phyloP scores from a whole-genome alignment of 345 rosid species.

The Euphorbia lathyris region DNA sequence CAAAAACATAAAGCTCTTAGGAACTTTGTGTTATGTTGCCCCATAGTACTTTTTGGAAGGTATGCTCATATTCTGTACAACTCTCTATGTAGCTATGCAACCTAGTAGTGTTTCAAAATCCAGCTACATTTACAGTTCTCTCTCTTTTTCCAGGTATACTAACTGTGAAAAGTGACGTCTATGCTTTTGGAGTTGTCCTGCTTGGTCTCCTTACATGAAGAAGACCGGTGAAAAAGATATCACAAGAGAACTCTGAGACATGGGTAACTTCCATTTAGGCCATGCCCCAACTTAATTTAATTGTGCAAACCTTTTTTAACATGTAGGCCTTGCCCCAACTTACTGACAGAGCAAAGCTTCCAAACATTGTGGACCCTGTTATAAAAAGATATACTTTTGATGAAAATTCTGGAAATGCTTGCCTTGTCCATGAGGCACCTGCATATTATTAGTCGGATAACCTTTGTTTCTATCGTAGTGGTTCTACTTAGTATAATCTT shows the following conservation, averaged over 20 bases:
- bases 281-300: background rate
- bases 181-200: slow-evolving; percentile 79
- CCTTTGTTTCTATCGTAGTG: too few relatives aligned
- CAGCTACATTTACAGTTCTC: background rate
- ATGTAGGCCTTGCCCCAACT: slow-evolving; percentile 87
- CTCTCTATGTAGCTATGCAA: too few relatives aligned
- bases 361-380: slow-evolving; percentile 73
- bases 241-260: slow-evolving; percentile 51
- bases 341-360: slow-evolving; percentile 83
- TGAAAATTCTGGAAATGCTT: too few relatives aligned
- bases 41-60: too few relatives aligned
- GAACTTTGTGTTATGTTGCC: too few relatives aligned
- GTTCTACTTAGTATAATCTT: too few relatives aligned
- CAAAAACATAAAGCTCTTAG: slow-evolving; percentile 54
- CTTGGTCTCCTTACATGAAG: slow-evolving; percentile 78
- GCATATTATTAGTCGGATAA: too few relatives aligned
- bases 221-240: slow-evolving; percentile 59
- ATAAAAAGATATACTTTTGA: too few relatives aligned
- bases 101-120: too few relatives aligned
- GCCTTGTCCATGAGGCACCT: too few relatives aligned
- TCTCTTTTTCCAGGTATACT: slow-evolving; percentile 56
- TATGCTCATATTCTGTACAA: too few relatives aligned
- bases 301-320: slow-evolving; percentile 9
- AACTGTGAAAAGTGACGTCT: slow-evolving; percentile 88
- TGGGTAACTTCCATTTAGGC: slow-evolving; percentile 63